phyloP scores from a whole-genome alignment of 1,284 basidiomycete genomes.

The Chondrostereum purpureum region DNA sequence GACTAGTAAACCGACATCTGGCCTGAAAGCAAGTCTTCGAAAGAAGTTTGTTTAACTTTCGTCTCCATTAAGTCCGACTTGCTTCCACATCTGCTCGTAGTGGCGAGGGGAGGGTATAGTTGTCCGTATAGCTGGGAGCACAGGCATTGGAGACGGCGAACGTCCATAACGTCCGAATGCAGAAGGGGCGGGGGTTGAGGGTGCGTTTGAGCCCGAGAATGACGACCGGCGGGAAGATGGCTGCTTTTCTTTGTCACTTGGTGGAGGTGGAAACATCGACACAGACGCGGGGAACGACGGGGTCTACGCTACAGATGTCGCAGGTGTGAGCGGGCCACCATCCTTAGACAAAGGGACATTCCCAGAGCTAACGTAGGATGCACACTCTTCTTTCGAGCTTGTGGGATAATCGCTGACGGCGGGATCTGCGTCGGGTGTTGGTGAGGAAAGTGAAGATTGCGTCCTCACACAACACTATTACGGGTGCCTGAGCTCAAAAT shows the following conservation, averaged over 20 bases:
- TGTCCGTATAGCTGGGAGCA: constrained; percentile 72
- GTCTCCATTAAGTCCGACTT: constrained; percentile 83
- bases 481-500: no score
- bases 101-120: constrained; percentile 10
- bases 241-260: constrained; percentile 46
- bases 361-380: constrained; percentile 12
- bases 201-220: constrained; percentile 77
- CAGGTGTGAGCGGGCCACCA: constrained; percentile 41
- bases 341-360: constrained; percentile 6
- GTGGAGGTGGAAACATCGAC: constrained; percentile 70
- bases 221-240: constrained; percentile 80
- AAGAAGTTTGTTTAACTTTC: constrained; percentile 97
- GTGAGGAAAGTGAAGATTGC: constrained; percentile 82
- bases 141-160: constrained; percentile 86
- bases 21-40: constrained; percentile 87
- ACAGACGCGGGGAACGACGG: constrained; percentile 32
- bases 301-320: constrained; percentile 19
- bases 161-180: constrained; percentile 64
- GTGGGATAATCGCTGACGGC: constrained; percentile 13
- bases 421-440: constrained; percentile 40
- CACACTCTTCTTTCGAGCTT: constrained; percentile 23
- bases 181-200: constrained; percentile 52
- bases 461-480: constrained; percentile 93
- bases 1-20: constrained; percentile 88
- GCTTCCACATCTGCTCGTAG: constrained; percentile 20